A percentile compares a stretch with the other conserved stretches of the same genome.
phyloP scores from a whole-genome alignment of 257 asterid species.

The Sherardia arvensis region DNA sequence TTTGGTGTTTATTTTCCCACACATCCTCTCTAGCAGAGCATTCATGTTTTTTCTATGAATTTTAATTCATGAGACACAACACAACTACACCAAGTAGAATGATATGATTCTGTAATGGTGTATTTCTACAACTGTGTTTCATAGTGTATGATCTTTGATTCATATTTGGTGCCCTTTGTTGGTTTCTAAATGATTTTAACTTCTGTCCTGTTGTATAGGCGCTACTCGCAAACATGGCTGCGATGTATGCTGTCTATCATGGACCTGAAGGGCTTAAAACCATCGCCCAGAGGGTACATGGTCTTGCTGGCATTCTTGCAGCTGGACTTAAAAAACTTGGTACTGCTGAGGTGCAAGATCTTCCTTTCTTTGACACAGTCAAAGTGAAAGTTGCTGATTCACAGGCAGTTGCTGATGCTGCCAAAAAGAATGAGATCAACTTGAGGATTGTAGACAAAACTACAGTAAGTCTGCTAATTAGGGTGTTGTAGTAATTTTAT shows the following conservation, averaged over 20 bases:
- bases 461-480: constrained; percentile 45
- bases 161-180: not conserved
- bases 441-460: constrained; percentile 64
- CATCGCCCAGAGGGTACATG: constrained; percentile 90
- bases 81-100: not conserved
- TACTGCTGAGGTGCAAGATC: constrained; percentile 74
- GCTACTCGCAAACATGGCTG: constrained; percentile 98
- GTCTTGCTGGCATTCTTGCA: constrained; percentile 76
- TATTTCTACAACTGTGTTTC: not conserved
- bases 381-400: constrained; percentile 70
- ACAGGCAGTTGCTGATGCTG: constrained; percentile 74
- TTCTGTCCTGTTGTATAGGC: constrained; percentile 45
- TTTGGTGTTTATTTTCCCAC: not conserved
- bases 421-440: constrained; percentile 58
- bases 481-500: not conserved
- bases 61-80: not conserved
- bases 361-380: constrained; percentile 93
- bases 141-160: not conserved
- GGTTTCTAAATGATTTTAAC: not conserved
- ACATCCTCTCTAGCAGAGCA: not conserved
- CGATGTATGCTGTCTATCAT: constrained; percentile 96
- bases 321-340: constrained; percentile 86
- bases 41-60: not conserved
- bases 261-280: constrained; percentile 97
- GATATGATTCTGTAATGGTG: not conserved